Percentiles rank a stretch among this genome's conserved stretches.
phyloP scores from a whole-genome alignment of 805 yeast species.

The Nakazawaea molendinolei region DNA sequence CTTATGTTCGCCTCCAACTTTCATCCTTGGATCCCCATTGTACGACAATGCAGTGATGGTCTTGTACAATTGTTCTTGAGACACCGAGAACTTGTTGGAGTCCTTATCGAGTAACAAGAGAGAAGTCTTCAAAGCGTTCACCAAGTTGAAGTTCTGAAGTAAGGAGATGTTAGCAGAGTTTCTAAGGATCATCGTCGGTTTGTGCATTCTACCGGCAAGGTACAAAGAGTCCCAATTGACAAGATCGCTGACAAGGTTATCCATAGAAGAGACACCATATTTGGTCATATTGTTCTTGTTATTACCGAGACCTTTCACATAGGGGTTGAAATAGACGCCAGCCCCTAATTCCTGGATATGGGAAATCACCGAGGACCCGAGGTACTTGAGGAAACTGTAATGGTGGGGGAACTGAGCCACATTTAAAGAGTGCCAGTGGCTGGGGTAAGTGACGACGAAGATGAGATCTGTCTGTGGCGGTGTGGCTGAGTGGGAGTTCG shows the following conservation, averaged over 20 bases:
- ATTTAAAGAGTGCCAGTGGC: conserved; percentile 73
- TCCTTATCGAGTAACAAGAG: conserved; percentile 42
- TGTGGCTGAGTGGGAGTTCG: conserved; percentile 25
- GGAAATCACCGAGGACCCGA: conserved; percentile 56
- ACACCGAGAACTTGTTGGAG: conserved; percentile 23
- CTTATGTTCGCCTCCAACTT: conserved; percentile 87
- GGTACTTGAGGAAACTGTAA: conserved; percentile 59
- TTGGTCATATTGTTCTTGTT: conserved; percentile 41
- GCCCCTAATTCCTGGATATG: conserved; percentile 68
- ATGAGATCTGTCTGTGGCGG: conserved; percentile 72
- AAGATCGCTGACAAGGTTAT: conserved; percentile 58
- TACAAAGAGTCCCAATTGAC: conserved; percentile 83
- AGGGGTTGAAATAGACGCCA: conserved; percentile 93
- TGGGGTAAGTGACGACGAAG: conserved; percentile 69
- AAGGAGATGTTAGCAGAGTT: conserved; percentile 58
- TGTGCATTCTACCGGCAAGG: conserved; percentile 88
- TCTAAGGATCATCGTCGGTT: conserved; percentile 76
- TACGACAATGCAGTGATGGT: conserved; percentile 79
- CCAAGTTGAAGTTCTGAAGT: conserved; percentile 69
- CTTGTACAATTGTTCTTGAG: conserved; percentile 60
- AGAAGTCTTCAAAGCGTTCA: conserved; percentile 70
- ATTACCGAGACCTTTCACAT: conserved; percentile 52
- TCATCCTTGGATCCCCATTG: conserved; percentile 84
- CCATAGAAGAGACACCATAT: conserved; percentile 77
- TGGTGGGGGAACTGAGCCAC: conserved; percentile 62